phyloP scores from a whole-genome alignment of 2,329 filamentous ascomycete genomes.

The Cladophialophora immunda region DNA sequence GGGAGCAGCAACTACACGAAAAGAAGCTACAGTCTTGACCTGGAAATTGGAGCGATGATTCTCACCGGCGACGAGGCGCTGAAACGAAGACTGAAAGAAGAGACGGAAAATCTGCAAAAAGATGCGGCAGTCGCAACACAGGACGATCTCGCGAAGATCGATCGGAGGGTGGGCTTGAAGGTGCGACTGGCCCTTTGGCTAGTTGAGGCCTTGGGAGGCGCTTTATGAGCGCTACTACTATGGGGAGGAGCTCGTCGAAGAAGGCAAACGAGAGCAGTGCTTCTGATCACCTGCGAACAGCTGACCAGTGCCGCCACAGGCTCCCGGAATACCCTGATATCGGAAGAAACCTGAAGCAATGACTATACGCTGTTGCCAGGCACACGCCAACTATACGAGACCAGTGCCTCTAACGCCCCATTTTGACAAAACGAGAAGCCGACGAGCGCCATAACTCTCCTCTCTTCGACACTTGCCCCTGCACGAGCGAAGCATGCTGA shows the following conservation, averaged over 20 bases:
- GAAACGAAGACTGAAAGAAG: slow-evolving; percentile 76
- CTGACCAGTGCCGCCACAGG: background rate
- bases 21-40: slow-evolving; percentile 87
- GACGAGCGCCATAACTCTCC: background rate
- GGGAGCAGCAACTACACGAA: slow-evolving; percentile 97
- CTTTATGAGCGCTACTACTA: slow-evolving; percentile 63
- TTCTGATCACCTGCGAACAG: background rate
- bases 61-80: slow-evolving; percentile 79
- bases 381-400: background rate
- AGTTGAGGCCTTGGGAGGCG: slow-evolving; percentile 83
- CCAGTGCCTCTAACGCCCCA: background rate
- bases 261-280: background rate
- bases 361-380: background rate
- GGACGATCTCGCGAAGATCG: slow-evolving; percentile 80
- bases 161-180: slow-evolving; percentile 83
- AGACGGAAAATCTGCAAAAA: slow-evolving; percentile 81
- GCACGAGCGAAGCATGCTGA: background rate
- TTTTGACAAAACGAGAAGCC: background rate
- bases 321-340: background rate
- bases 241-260: background rate
- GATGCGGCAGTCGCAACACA: slow-evolving; percentile 73
- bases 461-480: background rate
- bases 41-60: slow-evolving; percentile 88
- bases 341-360: background rate
- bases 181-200: slow-evolving; percentile 95